Evolutionary conservation across 2,329 filamentous ascomycete species (phyloP), one percentile per base, ranked within the genome.

Genomic region (Trichophyton rubrum): DNA sequence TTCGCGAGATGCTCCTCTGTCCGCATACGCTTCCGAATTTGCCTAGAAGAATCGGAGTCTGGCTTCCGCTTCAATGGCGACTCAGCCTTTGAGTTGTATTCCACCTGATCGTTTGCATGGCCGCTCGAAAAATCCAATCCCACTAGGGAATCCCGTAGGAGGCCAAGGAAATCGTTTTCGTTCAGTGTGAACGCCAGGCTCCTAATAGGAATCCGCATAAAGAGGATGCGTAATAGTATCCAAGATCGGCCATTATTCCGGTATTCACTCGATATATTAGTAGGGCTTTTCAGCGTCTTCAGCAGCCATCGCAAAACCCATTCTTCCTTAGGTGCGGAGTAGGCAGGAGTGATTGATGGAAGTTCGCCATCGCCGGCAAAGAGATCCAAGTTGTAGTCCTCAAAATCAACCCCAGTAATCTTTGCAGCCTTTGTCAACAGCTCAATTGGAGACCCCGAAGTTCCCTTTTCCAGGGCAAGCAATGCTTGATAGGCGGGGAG

Each of bases 141-240:
- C 56, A 82, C 78, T 56, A 90, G 73, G 0, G 85, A 82, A 66
- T 83, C 81, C 66, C 85, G 83, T 47, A 95, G 70, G 8, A 89
- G 81, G 0, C 75, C 73, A 38, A 88, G 74, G 59, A 95, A 89
- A 53, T 83, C 80, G 61, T 85, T 79, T 61, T 90, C 85, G 22
- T 83, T 84, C 5, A 95, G 78, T 3, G 87, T 84, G 61, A 85
- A 84, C 7, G 88, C 87, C 24, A 89, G 77, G 9, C 83, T 85
- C 53, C 87, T 85, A 0, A 84, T 75, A 0, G 88, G 85, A 17
- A 92, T 82, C n/a, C 83, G 79, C 66, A 85, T 84, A 59, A 87
- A 77, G 1, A 89, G 76, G 77, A 84, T 84, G 73, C 82, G 78
- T 60, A 88, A 67, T 58, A 83, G 78, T 78, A 75, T 67, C 67